phyloP scores from a whole-genome alignment of 371 early-diverging fungal species.

The Apophysomyces variabilis region DNA sequence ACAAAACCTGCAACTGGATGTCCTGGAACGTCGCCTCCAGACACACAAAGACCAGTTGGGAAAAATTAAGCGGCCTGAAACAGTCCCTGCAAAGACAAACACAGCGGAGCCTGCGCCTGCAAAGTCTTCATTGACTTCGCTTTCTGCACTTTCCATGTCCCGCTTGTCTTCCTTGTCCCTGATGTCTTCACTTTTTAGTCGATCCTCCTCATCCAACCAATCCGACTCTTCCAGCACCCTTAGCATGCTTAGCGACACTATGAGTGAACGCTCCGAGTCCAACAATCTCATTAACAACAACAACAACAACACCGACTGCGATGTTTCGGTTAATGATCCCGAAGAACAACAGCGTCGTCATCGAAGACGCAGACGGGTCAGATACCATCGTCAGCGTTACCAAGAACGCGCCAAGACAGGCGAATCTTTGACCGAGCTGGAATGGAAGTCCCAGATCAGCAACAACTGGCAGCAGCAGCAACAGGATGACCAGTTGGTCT shows the following conservation, averaged over 20 bases:
- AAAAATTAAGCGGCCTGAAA: background rate
- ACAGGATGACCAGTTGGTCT: background rate
- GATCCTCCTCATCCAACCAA: slow-evolving; percentile 11
- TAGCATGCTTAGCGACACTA: slow-evolving; percentile 10
- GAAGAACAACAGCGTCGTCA: slow-evolving; percentile 23
- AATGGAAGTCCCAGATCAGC: slow-evolving; percentile 7
- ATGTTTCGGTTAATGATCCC: background rate
- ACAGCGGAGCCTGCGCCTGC: slow-evolving; percentile 1
- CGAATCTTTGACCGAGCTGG: slow-evolving; percentile 5
- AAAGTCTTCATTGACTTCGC: slow-evolving; percentile 11
- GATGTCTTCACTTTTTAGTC: slow-evolving; percentile 42
- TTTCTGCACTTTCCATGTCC: slow-evolving; percentile 24
- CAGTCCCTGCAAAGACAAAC: slow-evolving; percentile 1
- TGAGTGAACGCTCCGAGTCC: background rate
- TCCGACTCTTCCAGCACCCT: slow-evolving; percentile 9
- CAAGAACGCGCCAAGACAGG: slow-evolving; percentile 10
- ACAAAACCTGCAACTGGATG: slow-evolving; percentile 33
- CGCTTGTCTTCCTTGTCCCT: slow-evolving; percentile 32
- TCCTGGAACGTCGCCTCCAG: slow-evolving; percentile 41
- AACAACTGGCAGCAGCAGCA: background rate
- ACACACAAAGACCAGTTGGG: slow-evolving; percentile 10
- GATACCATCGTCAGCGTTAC: slow-evolving; percentile 20
- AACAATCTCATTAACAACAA: too few species aligned
- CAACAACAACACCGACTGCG: background rate
- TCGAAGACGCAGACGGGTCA: slow-evolving; percentile 24